Conservation (phyloP, 2,329 filamentous ascomycete genomes). For the Apiospora aurea region DNA sequence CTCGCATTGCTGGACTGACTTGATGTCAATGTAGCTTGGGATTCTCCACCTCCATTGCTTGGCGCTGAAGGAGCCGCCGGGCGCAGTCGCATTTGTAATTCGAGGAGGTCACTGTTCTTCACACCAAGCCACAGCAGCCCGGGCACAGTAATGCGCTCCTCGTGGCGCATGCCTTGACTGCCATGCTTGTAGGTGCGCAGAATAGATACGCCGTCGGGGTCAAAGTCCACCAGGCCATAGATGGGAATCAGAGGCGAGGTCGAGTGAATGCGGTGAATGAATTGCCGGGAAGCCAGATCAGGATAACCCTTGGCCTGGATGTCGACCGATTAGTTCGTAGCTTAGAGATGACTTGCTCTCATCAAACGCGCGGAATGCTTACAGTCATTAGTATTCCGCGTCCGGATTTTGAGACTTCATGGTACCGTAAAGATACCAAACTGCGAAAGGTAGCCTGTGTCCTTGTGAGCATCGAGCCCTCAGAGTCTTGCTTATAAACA, state of each 20-base stretch:
- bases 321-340: constrained; percentile 25
- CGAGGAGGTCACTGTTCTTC: constrained; percentile 50
- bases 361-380: constrained; percentile 31
- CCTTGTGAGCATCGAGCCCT: constrained; percentile 29
- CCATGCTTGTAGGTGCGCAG: constrained; percentile 76
- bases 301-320: constrained; percentile 81
- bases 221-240: constrained; percentile 73
- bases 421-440: constrained; percentile 64
- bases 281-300: constrained; percentile 72
- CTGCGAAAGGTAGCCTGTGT: constrained; percentile 76
- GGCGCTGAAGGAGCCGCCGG: neutral
- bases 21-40: neutral
- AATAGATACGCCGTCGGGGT: constrained; percentile 79
- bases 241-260: constrained; percentile 61
- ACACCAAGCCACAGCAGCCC: constrained; percentile 71
- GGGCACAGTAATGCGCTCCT: constrained; percentile 58
- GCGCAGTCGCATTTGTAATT: neutral
- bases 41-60: constrained; percentile 20
- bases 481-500: constrained; percentile 17
- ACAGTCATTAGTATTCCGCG: constrained; percentile 75
- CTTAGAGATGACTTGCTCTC: neutral
- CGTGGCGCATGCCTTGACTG: constrained; percentile 68
- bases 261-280: constrained; percentile 63
- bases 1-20: neutral
- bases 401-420: constrained; percentile 54